These are phyloP conservation scores for Trichoderma endophyticum DNA, from an alignment of 2,329 filamentous ascomycete species.

Conservation along the genomic window DNA sequence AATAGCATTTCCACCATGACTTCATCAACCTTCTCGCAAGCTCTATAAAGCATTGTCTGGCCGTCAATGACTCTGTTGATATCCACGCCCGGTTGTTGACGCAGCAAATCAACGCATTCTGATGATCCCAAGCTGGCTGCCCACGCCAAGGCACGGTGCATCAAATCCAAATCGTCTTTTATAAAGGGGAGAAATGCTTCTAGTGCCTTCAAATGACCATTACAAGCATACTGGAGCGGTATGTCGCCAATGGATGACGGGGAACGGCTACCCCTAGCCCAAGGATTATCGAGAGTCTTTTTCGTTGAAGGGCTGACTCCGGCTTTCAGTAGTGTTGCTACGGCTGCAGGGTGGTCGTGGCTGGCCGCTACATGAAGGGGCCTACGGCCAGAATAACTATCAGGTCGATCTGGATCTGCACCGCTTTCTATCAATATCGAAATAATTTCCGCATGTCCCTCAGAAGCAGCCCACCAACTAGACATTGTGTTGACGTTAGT, in stretches of 20 bases:
- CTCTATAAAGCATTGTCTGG: constrained; percentile 26
- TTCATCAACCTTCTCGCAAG: constrained; percentile 8
- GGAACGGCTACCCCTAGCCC: constrained; percentile 10
- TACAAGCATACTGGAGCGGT: constrained; percentile 32
- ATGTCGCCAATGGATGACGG: constrained; percentile 24
- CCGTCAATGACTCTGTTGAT: constrained; percentile 27
- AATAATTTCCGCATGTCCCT: constrained; percentile 23
- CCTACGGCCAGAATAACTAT: constrained; percentile 26
- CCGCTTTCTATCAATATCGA: constrained; percentile 25
- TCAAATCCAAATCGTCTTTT: constrained; percentile 20
- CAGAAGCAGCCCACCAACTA: constrained; percentile 27
- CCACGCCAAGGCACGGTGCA: constrained; percentile 29
- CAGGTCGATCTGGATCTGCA: constrained; percentile 26
- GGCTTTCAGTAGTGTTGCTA: constrained; percentile 32
- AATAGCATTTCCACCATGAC: constrained; percentile 27
- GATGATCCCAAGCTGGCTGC: constrained; percentile 23
- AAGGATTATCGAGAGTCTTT: constrained; percentile 24
- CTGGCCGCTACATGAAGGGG: constrained; percentile 36
- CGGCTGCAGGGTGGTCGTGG: constrained; percentile 29
- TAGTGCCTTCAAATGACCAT: constrained; percentile 28
- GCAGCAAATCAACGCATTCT: constrained; percentile 28
- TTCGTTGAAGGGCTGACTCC: constrained; percentile 34
- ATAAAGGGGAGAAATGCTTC: constrained; percentile 30
- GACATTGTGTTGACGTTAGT: neutral
- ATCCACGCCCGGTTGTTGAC: constrained; percentile 32